Base-by-base conservation (phyloP, 2,329 filamentous ascomycete species). In the Neofusicoccum laricinum region DNA sequence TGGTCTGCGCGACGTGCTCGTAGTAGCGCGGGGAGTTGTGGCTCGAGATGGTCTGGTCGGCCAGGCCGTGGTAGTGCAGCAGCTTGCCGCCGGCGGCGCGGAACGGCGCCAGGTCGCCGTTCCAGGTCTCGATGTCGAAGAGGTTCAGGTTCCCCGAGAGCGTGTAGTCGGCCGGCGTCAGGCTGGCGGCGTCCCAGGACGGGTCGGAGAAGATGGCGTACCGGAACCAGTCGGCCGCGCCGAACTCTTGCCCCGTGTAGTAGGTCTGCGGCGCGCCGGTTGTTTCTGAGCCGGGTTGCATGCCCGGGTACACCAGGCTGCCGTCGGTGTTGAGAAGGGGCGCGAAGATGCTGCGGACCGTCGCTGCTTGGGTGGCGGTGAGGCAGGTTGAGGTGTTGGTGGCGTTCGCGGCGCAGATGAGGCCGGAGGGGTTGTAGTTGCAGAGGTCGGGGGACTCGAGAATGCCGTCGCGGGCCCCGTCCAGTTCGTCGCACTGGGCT, bases 401-500 rank as follows among this genome's bases (percentile, higher is more conserved):
- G 48, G 69, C 70, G 63, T 76, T 71, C 41, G 67, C 49, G 1
- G 69, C 65, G 70, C 79, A 81, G 38, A 76, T 67, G 14, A 81
- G 71, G 4, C 71, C 71, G 38, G 77, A 72, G 17, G 80, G 78
- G 41, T 76, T 69, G 69, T 80, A 81, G 21, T 75, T 66, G 72
- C 81, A 83, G 19, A 77, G 71, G 15, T 72, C 73, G 3, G 81
- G 76, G 66, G 80, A 78, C 68, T 82, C 80, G 41, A 84, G 71
- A 62, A 84, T 78, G 8, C 80, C 80, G 69, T 85, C 83, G 10
- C 71, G 69, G 14, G 78, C 77, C 15, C 81, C 80, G 67, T 85
- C 83, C 5, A 83, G 72, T 1, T 68, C 68, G 67, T 85, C 83
- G 68, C 83, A 85, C 69, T 85, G 82, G 11, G 74, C 73, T 32